Evolutionary conservation across 106 monocot species (phyloP), one percentile per base, ranked within the genome.

Genomic region (Gastrodia elata): DNA sequence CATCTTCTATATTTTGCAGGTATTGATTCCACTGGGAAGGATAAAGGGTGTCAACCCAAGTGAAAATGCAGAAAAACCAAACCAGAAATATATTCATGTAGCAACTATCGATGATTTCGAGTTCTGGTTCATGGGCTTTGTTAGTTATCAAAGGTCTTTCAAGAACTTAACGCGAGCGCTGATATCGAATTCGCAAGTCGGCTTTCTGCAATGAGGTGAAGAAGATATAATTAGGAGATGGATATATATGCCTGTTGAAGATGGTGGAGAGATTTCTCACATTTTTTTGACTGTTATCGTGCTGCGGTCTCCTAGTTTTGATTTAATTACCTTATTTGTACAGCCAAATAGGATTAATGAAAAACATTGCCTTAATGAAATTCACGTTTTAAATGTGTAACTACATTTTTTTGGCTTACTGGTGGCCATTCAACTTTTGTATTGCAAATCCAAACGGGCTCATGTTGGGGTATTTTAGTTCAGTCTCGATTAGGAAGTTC

Each of bases 61-160:
- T 27, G 84, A 78, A 80, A 85, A 80, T 36, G 36, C 55, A 34
- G 65, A 72, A 73, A 82, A 85, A 39, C 84, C 82, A 41, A 80
- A 38, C 20, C 77, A 85, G 65, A 88, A 88, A 40, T 85, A 85
- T 56, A 83, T 85, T 35, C 85, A 78, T 72, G 78, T 85, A 43
- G 80, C 73, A 14, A 85, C 85, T 0, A 78, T 74, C 32, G 88
- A 85, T 71, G 85, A 83, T 40, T 85, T 83, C 64, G 85, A 88
- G 75, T 88, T 88, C 74, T 88, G 84, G 84, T 88, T 84, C 58
- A 82, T 85, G 88, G 88, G 88, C 6, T 85, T 88, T 34, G 69
- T 88, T 26, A 75, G 67, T 68, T 85, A 85, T 76, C 79, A 77
- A 74, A 80, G 79, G 77, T 75, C 82, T 13, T 75, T 84, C 70